Base-by-base conservation (phyloP, 495 filamentous ascomycete species). In the Bathelium albidoporum region DNA sequence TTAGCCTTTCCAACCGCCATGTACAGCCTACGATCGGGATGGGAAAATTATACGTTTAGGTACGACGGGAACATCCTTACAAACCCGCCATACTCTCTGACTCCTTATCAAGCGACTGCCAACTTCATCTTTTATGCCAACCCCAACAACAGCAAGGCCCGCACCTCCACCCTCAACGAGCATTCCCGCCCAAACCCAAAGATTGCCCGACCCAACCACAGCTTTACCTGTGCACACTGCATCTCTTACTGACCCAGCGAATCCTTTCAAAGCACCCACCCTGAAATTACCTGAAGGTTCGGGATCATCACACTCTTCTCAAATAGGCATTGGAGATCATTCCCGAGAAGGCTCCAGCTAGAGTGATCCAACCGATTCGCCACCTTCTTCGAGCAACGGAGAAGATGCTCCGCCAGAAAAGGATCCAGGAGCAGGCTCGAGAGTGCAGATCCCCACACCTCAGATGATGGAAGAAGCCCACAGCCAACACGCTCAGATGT, bases 181-280 rank as follows among this genome's bases (percentile, higher is more conserved):
- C 43, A 3, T 18, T 49, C 43, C 43, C 43, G n/a, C n/a, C 43
- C 43, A 9, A 20, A 49, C n/a, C 3, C 10, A 18, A 49, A 7
- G 4, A 18, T 18, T 3, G 18, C 18, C 10, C 5, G 20, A n/a
- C 20, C 18, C 18, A 18, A 49, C 43, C 4, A 49, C 9, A 20
- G 3, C 43, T n/a, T 7, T 20, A 11, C 4, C 10, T 3, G 11
- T 3, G 3, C 9, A 14, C 5, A 7, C 4, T 20, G 9, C 43
- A 18, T 18, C 43, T 7, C n/a, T 18, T 49, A 3, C n/a, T 3
- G 18, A 49, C n/a, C 18, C 43, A 49, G 20, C 3, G 18, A 18
- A 49, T n/a, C 43, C 43, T 14, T 20, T 18, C 67, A 62, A 2
- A 61, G 65, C 32, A 52, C 14, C 34, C n/a, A n/a, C n/a, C n/a